Conservation (phyloP, 2,329 filamentous ascomycete genomes). For the Nigrograna mackinnonii region DNA sequence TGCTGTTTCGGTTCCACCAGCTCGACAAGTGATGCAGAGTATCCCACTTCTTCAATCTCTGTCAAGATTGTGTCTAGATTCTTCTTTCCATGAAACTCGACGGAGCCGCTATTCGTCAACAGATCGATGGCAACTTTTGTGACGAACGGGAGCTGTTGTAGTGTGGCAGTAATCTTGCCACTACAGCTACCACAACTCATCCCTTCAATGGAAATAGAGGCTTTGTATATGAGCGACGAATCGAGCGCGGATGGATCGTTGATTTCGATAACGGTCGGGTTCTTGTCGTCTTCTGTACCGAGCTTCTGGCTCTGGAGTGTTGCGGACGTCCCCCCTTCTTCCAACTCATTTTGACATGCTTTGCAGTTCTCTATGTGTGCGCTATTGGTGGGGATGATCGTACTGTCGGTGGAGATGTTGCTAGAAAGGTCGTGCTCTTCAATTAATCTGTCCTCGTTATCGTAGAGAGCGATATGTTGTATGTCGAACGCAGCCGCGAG, state of each 20-base stretch:
- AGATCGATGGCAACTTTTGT: not conserved
- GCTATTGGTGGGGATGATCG: not conserved
- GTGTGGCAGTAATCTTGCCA: not conserved
- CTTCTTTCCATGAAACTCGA: not conserved
- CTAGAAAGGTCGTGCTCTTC: not conserved
- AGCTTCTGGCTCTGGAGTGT: too few species aligned
- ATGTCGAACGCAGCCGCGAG: not conserved
- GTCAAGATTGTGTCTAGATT: not conserved
- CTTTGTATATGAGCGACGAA: not conserved
- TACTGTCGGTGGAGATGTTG: not conserved
- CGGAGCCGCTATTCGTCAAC: not conserved
- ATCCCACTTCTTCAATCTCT: not conserved
- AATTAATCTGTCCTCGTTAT: not conserved
- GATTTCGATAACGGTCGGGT: not conserved
- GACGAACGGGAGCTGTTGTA: not conserved
- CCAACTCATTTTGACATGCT: not conserved
- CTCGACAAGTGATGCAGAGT: not conserved
- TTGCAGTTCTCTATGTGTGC: not conserved
- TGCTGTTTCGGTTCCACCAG: not conserved
- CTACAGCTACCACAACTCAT: not conserved
- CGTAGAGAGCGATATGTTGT: not conserved
- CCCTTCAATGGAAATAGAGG: not conserved
- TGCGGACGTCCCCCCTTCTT: not conserved
- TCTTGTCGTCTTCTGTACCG: not conserved
- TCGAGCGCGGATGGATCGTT: not conserved